Conservation (phyloP, 1,284 basidiomycete species). For the Ustilago curta region DNA sequence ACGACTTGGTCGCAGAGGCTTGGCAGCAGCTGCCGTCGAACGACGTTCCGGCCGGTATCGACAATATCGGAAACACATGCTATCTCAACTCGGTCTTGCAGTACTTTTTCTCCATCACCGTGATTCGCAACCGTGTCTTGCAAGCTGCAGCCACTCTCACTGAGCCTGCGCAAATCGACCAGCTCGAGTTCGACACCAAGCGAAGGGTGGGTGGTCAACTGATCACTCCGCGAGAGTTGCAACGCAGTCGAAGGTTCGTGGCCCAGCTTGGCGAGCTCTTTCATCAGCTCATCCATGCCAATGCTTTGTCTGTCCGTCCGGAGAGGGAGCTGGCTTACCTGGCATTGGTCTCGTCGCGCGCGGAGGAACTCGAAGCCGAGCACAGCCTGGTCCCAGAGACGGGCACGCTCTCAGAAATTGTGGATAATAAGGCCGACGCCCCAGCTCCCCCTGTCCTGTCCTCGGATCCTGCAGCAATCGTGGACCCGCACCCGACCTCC, state of each 20-base stretch:
- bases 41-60: conserved; percentile 84
- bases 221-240: conserved; percentile 82
- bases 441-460: not conserved
- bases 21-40: conserved; percentile 69
- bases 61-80: conserved; percentile 93
- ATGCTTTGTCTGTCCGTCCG: conserved; percentile 80
- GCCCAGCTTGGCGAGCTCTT: conserved; percentile 82
- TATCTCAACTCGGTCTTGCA: conserved; percentile 88
- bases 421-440: not conserved
- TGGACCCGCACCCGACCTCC: not conserved
- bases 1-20: conserved; percentile 25
- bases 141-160: conserved; percentile 72
- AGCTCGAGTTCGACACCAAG: conserved; percentile 3
- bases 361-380: conserved; percentile 75
- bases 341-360: conserved; percentile 88
- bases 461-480: conserved; percentile 14
- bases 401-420: not conserved
- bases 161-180: not conserved
- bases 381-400: conserved; percentile 16
- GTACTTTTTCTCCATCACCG: conserved; percentile 95
- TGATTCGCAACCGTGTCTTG: conserved; percentile 81
- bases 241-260: conserved; percentile 83
- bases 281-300: conserved; percentile 79
- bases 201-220: conserved; percentile 82
- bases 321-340: conserved; percentile 88